phyloP scores from a whole-genome alignment of 768 basidiomycete genomes.

The Termitomyces sp. region DNA sequence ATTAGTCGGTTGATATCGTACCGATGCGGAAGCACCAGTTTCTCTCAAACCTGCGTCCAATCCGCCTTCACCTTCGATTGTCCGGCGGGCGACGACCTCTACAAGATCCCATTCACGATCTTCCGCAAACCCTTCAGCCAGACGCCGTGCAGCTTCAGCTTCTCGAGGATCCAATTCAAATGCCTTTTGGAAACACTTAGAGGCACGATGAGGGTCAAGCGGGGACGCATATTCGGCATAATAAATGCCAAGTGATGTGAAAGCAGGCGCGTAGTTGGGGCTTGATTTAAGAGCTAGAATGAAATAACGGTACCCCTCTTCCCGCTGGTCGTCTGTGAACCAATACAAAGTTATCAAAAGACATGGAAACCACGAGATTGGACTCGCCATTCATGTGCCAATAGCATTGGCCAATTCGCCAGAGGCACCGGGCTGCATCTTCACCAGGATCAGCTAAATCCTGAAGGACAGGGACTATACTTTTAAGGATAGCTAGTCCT shows the following conservation, averaged over 20 bases:
- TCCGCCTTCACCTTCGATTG: conserved; percentile 92
- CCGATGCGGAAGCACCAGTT: conserved; percentile 22
- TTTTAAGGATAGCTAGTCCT: conserved; percentile 45
- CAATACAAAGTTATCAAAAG: conserved; percentile 1
- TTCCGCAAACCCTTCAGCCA: conserved; percentile 89
- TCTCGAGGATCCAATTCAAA: conserved; percentile 95
- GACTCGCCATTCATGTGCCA: conserved; percentile 70
- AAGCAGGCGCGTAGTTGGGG: conserved; percentile 82
- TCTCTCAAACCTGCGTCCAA: conserved; percentile 51
- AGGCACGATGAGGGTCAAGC: conserved; percentile 79
- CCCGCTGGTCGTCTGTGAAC: conserved; percentile 40
- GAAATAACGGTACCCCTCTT: conserved; percentile 75
- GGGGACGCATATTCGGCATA: conserved; percentile 71
- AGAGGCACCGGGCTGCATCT: conserved; percentile 78
- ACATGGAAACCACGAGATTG: background rate
- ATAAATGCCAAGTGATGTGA: conserved; percentile 90
- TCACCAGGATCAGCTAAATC: conserved; percentile 41
- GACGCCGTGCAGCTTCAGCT: conserved; percentile 73
- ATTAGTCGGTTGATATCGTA: conserved; percentile 70
- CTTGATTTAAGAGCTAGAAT: conserved; percentile 76
- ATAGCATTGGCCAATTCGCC: conserved; percentile 76
- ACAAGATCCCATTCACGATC: conserved; percentile 96
- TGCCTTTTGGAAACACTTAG: conserved; percentile 97
- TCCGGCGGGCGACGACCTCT: conserved; percentile 87
- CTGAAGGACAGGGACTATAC: conserved; percentile 42